A percentile compares a stretch with the other conserved stretches of the same genome.
phyloP scores from a whole-genome alignment of 495 filamentous ascomycete species.

The Cryomyces minteri region DNA sequence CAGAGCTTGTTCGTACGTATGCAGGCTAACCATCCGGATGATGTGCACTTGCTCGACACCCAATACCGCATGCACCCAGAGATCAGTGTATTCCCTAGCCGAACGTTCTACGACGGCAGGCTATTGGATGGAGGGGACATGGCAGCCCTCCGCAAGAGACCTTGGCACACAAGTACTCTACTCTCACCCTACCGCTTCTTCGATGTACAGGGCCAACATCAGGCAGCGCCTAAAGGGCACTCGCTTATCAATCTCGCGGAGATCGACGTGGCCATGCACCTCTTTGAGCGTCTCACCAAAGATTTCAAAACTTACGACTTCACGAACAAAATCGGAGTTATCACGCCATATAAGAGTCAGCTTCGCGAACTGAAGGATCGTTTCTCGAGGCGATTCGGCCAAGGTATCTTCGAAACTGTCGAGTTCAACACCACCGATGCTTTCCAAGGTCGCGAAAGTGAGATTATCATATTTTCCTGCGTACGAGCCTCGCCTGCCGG shows the following conservation, averaged over 20 bases:
- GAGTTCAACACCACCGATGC: constrained; percentile 99
- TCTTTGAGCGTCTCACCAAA: constrained; percentile 56
- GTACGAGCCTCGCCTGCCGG: constrained; percentile 74
- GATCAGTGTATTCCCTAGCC: constrained; percentile 77
- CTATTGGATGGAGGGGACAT: constrained; percentile 74
- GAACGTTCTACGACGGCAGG: constrained; percentile 76
- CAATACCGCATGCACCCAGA: constrained; percentile 99
- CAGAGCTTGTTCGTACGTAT: constrained; percentile 97
- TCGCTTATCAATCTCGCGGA: constrained; percentile 85
- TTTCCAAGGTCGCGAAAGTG: constrained; percentile 90
- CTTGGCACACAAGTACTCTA: constrained; percentile 69
- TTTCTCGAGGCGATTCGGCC: constrained; percentile 55
- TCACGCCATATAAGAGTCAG: constrained; percentile 93
- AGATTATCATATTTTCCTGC: constrained; percentile 98
- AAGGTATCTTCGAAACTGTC: constrained; percentile 52
- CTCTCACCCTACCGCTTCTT: constrained; percentile 96
- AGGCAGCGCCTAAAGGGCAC: constrained; percentile 54
- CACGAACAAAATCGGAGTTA: constrained; percentile 77
- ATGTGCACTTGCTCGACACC: constrained; percentile 87
- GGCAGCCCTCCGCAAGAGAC: constrained; percentile 48
- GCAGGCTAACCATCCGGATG: constrained; percentile 74
- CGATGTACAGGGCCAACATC: constrained; percentile 78
- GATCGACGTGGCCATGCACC: constrained; percentile 60
- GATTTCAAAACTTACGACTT: constrained; percentile 56
- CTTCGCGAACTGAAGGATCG: constrained; percentile 55